These are phyloP conservation scores for Globisporangium nunn DNA, from an alignment of 352 stramenopile genomes.

Conservation along the genomic window DNA sequence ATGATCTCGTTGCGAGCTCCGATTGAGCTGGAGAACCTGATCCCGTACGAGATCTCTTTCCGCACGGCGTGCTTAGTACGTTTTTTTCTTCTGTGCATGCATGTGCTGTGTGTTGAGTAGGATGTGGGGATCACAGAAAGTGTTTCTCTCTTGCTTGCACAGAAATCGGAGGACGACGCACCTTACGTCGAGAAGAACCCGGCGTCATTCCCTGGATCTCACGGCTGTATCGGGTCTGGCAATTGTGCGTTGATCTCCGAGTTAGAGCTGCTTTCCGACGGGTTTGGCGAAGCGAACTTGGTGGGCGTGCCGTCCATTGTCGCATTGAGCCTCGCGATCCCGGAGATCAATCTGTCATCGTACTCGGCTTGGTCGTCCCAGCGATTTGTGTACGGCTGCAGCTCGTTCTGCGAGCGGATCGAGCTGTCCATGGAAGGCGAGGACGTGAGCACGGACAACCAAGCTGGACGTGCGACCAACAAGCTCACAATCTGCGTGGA, in stretches of 20 bases:
- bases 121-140: not conserved
- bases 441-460: slow-evolving; percentile 19
- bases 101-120: not conserved
- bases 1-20: slow-evolving; percentile 59
- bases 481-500: slow-evolving; percentile 61
- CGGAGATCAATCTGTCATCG: slow-evolving; percentile 41
- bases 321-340: slow-evolving; percentile 64
- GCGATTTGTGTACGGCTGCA: slow-evolving; percentile 63
- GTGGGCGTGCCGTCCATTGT: slow-evolving; percentile 52
- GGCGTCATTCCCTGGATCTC: slow-evolving; percentile 55
- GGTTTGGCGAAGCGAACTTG: slow-evolving; percentile 21
- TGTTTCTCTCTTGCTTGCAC: slow-evolving; percentile 4
- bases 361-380: slow-evolving; percentile 52
- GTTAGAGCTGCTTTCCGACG: slow-evolving; percentile 58
- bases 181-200: slow-evolving; percentile 57
- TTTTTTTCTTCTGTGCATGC: not conserved
- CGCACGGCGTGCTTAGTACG: slow-evolving; percentile 64
- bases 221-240: slow-evolving; percentile 47
- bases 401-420: slow-evolving; percentile 59
- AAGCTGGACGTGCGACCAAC: slow-evolving; percentile 20
- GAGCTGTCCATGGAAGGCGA: slow-evolving; percentile 46
- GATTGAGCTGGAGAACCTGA: slow-evolving; percentile 68
- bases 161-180: slow-evolving; percentile 65
- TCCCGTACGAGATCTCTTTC: slow-evolving; percentile 66
- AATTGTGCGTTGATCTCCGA: slow-evolving; percentile 51